Conservation (phyloP, 305 asterid species). For the Galium porrigens region DNA sequence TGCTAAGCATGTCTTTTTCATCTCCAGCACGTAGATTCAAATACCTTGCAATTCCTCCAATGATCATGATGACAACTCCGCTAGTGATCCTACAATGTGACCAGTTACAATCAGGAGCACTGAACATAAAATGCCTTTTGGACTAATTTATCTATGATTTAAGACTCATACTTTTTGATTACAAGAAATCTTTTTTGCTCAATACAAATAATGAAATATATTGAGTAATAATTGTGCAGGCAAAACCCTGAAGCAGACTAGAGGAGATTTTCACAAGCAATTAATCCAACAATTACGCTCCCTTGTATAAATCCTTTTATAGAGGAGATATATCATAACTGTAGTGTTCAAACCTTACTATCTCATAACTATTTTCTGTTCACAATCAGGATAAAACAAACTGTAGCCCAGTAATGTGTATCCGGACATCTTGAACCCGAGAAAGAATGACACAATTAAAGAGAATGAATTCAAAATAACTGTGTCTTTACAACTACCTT, state of each 20-base stretch:
- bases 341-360: neutral
- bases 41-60: slow-evolving; percentile 54
- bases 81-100: slow-evolving; percentile 42
- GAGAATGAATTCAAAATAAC: neutral
- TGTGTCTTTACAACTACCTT: neutral
- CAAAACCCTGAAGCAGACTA: neutral
- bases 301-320: neutral
- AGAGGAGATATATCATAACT: neutral
- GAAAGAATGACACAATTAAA: neutral
- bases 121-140: neutral
- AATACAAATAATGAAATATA: neutral
- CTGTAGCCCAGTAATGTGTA: neutral
- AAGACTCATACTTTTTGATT: neutral
- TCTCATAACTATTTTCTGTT: neutral
- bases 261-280: neutral
- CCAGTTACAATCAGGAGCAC: slow-evolving; percentile 8
- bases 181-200: neutral
- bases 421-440: neutral
- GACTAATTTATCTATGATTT: neutral
- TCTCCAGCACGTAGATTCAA: slow-evolving; percentile 40
- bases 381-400: neutral
- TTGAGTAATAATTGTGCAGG: neutral
- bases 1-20: slow-evolving; percentile 38
- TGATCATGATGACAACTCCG: slow-evolving; percentile 50
- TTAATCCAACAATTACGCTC: neutral